Evolutionary conservation across 495 filamentous ascomycete genomes (phyloP).

Genomic region (Podospora pseudocomata): DNA sequence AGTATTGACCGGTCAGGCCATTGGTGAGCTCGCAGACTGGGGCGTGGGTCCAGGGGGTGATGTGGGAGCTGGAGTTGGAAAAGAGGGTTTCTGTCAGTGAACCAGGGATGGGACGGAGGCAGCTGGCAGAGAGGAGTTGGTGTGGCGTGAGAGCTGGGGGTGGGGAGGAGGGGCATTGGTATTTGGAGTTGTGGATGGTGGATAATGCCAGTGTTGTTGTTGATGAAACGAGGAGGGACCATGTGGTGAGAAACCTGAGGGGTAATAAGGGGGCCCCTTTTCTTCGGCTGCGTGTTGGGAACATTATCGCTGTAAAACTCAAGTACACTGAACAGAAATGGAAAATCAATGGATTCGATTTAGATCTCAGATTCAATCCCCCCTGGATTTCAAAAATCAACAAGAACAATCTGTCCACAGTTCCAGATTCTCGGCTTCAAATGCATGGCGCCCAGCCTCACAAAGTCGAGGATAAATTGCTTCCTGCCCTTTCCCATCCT

Average conservation of each 20-base stretch:
- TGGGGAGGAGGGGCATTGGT: not conserved
- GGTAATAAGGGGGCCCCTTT: not conserved
- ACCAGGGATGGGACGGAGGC: not conserved
- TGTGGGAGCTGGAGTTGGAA: slow-evolving; percentile 26
- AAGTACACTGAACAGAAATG: not conserved
- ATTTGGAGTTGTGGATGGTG: not conserved
- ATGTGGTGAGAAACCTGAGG: not conserved
- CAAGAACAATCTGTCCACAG: not conserved
- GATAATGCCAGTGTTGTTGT: not conserved
- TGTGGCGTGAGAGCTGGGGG: not conserved
- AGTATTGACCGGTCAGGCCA: slow-evolving; percentile 28
- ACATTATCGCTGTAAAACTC: not conserved
- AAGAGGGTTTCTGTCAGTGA: slow-evolving; percentile 19
- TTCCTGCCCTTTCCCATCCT: not conserved
- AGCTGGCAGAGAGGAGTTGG: not conserved
- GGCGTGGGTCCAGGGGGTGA: slow-evolving; percentile 36
- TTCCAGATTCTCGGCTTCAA: not conserved
- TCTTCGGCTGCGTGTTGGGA: not conserved
- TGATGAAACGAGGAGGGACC: not conserved
- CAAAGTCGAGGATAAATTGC: not conserved
- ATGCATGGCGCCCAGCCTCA: not conserved
- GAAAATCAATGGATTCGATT: not conserved
- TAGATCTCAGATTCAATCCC: not conserved
- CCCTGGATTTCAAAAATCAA: not conserved
- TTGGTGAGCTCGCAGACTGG: slow-evolving; percentile 30